phyloP scores from a whole-genome alignment of 1,284 basidiomycete species.

The Leccinum solheimii region DNA sequence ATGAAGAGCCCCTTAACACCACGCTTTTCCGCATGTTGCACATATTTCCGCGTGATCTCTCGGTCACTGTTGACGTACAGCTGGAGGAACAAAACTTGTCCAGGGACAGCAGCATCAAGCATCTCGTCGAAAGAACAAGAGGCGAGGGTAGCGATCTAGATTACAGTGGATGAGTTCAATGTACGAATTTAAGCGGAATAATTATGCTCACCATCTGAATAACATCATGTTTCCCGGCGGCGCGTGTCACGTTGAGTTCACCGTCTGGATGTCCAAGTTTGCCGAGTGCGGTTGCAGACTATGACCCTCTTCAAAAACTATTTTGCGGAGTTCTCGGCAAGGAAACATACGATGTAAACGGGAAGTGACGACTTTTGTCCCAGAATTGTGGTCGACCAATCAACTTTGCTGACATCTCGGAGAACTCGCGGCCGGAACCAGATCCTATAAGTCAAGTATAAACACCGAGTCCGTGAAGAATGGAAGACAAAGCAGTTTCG shows the following conservation, averaged over 20 bases:
- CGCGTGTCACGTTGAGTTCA: conserved; percentile 58
- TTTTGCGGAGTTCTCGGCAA: conserved; percentile 25
- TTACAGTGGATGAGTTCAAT: conserved; percentile 38
- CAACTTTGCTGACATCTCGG: conserved; percentile 61
- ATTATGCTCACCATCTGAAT: conserved; percentile 54
- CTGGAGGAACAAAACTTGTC: conserved; percentile 76
- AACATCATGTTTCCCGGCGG: conserved; percentile 54
- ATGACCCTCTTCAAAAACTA: neutral
- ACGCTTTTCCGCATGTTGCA: conserved; percentile 77
- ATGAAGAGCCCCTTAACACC: conserved; percentile 86
- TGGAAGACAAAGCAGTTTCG: conserved; percentile 15
- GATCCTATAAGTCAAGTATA: conserved; percentile 39
- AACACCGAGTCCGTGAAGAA: conserved; percentile 7
- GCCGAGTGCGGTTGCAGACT: conserved; percentile 53
- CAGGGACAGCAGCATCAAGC: conserved; percentile 66
- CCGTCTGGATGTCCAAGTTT: conserved; percentile 68
- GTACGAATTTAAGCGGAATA: conserved; percentile 25
- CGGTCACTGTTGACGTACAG: conserved; percentile 82
- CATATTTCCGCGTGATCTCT: conserved; percentile 75
- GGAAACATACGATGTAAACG: conserved; percentile 50
- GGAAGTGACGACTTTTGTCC: conserved; percentile 58
- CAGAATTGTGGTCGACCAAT: conserved; percentile 61
- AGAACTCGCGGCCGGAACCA: conserved; percentile 78
- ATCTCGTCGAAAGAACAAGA: conserved; percentile 41
- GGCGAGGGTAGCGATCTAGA: conserved; percentile 28